phyloP scores from a whole-genome alignment of 768 basidiomycete genomes.

The Steccherinum ochraceum region DNA sequence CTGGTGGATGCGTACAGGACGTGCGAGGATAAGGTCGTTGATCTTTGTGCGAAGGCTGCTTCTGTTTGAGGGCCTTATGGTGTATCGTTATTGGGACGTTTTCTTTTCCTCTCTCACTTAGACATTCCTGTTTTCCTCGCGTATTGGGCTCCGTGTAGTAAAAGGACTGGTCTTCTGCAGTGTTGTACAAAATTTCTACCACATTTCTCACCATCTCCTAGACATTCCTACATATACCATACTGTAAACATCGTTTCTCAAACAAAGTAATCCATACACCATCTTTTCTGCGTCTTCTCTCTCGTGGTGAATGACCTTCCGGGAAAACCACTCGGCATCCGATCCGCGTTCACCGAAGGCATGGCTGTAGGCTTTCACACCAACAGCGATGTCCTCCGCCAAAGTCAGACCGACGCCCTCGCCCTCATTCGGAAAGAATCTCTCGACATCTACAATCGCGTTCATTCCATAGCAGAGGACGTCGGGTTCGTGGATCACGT shows the following conservation, averaged over 20 bases:
- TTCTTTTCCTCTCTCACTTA: background rate
- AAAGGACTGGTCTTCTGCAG: background rate
- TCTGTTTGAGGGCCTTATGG: background rate
- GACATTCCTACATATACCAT: no score
- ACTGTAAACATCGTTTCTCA: no score
- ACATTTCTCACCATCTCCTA: background rate
- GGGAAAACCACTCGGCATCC: no score
- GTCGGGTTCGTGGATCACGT: constrained; percentile 60
- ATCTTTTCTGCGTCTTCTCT: no score
- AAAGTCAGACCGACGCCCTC: constrained; percentile 22
- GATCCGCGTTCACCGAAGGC: no score
- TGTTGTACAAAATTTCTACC: no score
- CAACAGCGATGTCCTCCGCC: background rate
- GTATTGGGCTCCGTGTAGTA: background rate
- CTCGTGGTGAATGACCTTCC: no score
- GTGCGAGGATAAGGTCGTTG: constrained; percentile 50
- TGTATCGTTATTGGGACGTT: background rate
- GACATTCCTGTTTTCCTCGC: background rate
- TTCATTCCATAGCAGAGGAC: constrained; percentile 83
- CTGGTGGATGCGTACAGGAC: constrained; percentile 46
- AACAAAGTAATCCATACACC: no score
- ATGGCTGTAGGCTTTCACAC: no score
- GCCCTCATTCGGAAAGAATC: constrained; percentile 60
- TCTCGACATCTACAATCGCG: constrained; percentile 76
- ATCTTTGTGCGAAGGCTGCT: constrained; percentile 12